Evolutionary conservation across 345 rosid species (phyloP), one percentile per base, ranked within the genome.

Genomic region (Bruguiera parviflora): DNA sequence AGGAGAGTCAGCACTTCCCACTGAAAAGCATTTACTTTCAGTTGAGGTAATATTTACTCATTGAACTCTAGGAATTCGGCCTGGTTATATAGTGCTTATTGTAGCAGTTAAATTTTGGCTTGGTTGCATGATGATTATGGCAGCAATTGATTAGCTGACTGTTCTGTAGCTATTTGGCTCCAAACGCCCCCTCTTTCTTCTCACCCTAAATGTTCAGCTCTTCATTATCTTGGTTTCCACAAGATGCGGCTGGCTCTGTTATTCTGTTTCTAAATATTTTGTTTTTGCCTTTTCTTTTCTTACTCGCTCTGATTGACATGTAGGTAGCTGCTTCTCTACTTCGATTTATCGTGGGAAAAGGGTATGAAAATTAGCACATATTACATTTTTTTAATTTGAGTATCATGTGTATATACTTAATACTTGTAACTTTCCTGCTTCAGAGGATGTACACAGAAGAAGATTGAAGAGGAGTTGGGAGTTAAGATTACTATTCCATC

Each of bases 321-420:
- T 79, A 95, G 99, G 87, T 88, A 32, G 99, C 91, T 58, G 84
- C 96, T 65, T 90, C 99, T 74, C 79, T 92, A 57, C 69, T 95
- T 71, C 88, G 74, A 67, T 95, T 90, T 66, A 61, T 92, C 74
- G 76, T 71, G 79, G 98, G 96, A 76, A 87, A 80, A 86, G 82
- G 85, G 98, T 95, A 87, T 64, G 88, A 57, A 24, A 70, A 71
- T 71, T 66, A 39, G 53, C 77, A 62, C 76, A 60, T 71, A 8
- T 69, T 56, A 25, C 63, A 47, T 47, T 55, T 58, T 69, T 77
- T 63, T 15, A 33, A 24, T 52, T 61, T 33, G 46, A 61, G 66
- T 79, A 63, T 39, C 39, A 19, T 63, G 49, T 58, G 27, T 64
- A n/a, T 65, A 69, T 57, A 29, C 72, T 77, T 67, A 70, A 70